These are phyloP conservation scores for Fraxinus albicans DNA, from an alignment of 305 asterid species.

Conservation along the genomic window DNA sequence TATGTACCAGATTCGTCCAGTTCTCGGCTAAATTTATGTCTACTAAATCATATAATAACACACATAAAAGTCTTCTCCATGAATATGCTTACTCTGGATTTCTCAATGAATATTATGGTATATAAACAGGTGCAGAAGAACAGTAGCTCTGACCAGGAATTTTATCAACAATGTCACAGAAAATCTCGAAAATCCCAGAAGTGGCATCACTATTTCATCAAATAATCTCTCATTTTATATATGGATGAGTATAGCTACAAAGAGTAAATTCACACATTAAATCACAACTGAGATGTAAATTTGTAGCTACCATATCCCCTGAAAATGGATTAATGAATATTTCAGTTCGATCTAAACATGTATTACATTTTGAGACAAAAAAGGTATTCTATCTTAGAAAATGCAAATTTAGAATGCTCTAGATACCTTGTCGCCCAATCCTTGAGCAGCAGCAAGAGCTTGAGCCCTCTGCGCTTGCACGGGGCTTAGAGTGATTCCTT, in stretches of 20 bases:
- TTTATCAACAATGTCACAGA: neutral
- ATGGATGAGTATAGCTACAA: neutral
- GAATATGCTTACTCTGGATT: neutral
- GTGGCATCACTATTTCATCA: neutral
- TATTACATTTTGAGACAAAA: neutral
- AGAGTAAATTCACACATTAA: neutral
- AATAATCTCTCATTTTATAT: neutral
- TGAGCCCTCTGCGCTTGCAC: conserved; percentile 95
- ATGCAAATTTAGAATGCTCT: neutral
- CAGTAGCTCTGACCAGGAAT: neutral
- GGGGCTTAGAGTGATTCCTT: conserved; percentile 86
- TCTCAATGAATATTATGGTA: neutral
- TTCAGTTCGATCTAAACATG: neutral
- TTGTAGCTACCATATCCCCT: neutral
- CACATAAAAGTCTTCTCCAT: neutral
- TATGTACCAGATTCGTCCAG: neutral
- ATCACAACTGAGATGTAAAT: neutral
- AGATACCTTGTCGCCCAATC: conserved; percentile 57
- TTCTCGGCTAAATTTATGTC: neutral
- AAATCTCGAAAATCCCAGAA: neutral
- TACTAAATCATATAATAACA: neutral
- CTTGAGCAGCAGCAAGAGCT: conserved; percentile 77
- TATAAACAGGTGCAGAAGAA: neutral
- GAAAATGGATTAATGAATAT: neutral
- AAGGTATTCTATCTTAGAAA: neutral